These are phyloP conservation scores for Aspergillus coremiiformis DNA, from an alignment of 495 filamentous ascomycete genomes.

Conservation along the genomic window DNA sequence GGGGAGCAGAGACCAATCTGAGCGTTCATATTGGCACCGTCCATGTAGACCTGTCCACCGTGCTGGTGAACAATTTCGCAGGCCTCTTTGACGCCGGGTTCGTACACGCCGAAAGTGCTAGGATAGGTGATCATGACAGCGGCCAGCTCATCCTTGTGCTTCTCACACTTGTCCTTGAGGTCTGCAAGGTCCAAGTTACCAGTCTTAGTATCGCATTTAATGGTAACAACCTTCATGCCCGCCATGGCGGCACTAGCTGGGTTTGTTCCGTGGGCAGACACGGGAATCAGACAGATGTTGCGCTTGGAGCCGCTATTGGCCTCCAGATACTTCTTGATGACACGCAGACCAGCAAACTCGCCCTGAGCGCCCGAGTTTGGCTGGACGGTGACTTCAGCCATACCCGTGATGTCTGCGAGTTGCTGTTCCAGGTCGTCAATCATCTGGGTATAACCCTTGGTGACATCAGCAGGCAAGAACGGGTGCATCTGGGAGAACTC, in stretches of 20 bases:
- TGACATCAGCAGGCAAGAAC: constrained; percentile 56
- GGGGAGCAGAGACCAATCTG: constrained; percentile 97
- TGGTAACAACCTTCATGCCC: constrained; percentile 89
- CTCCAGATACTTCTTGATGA: constrained; percentile 84
- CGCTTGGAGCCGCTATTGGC: constrained; percentile 57
- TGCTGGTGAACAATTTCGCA: constrained; percentile 80
- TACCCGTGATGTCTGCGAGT: constrained; percentile 80
- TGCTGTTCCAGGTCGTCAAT: constrained; percentile 68
- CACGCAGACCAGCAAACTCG: constrained; percentile 88
- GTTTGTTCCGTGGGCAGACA: constrained; percentile 96
- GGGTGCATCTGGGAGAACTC: constrained; percentile 87
- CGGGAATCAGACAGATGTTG: constrained; percentile 92
- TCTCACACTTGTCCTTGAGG: constrained; percentile 78
- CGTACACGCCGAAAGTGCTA: constrained; percentile 93
- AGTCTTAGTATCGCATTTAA: constrained; percentile 83
- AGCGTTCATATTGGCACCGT: constrained; percentile 98
- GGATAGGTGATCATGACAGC: constrained; percentile 99
- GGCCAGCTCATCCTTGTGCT: constrained; percentile 76
- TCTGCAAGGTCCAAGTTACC: constrained; percentile 89
- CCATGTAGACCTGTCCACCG: constrained; percentile 98
- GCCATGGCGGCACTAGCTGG: constrained; percentile 96
- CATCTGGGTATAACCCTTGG: constrained; percentile 61
- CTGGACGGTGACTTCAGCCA: constrained; percentile 83
- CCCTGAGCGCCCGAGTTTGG: constrained; percentile 97
- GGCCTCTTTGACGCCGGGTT: constrained; percentile 81